Evolutionary conservation across 2,329 filamentous ascomycete genomes (phyloP), one percentile per base, ranked within the genome.

Genomic region (Macrophomina phaseolina): DNA sequence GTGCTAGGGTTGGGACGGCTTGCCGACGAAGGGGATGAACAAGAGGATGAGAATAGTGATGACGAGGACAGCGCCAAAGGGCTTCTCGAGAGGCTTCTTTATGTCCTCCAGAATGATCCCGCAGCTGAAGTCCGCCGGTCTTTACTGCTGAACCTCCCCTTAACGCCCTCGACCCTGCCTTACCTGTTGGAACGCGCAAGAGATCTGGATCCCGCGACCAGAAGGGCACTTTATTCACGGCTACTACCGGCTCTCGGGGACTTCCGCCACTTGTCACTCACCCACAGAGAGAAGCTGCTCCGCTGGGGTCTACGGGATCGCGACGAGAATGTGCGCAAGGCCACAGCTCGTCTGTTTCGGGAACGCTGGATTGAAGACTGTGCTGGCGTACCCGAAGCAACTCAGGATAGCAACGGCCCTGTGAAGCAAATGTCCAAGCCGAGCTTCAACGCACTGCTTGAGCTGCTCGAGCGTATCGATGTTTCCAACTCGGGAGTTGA

Each of bases 351-450:
- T 53, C 84, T 98, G 6, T 99, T 99, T 81, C 89, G 91, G 68
- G 94, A 97, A 75, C 88, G 93, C n/a, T 99, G 95, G 95, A 94
- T 99, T 68, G 94, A 98, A 75, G 93, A 98, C 74, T 97, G 94
- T 73, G 93, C 91, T 5, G 90, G 90, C 2, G 84, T 86, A 1
- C 82, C 85, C 7, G 86, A 89, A 45, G 87, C 87, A 9, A 86
- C 86, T 36, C 85, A 85, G 56, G 84, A 85, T 5, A 82, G 83
- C 55, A 79, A 72, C 55, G 68, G 71, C 16, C 74, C 74, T 42
- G 75, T 77, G 65, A 84, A 88, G 67, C 72, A 74, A 42, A 68
- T 73, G 18, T 71, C 72, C 1, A 74, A 76, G 5, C 77, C 77
- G 9, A 94, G 85, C 68, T 86, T 95, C 9, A 90, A 94, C n/a